Base-by-base conservation (phyloP, 805 yeast species). In the Saccharomyces eubayanus region DNA sequence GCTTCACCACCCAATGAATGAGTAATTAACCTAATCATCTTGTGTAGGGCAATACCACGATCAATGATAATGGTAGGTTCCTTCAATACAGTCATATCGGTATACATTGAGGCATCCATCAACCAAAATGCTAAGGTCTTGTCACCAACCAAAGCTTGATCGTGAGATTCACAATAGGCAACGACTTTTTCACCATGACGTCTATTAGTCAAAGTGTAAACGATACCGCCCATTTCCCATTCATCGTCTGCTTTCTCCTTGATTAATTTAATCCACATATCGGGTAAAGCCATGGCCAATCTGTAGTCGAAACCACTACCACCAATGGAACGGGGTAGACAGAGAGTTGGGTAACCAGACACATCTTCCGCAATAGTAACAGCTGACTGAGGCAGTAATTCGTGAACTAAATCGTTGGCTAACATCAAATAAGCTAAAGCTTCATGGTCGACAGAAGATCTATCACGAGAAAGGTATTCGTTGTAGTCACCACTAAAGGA, bases 71-170 rank as follows among this genome's bases (percentile, higher is more conserved):
- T 86, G 1, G 96, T 86, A 51, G 85, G 74, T 52, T 84, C 87
- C 1, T 89, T 74, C 47, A 91, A 65, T 1, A 77, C 77, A 14
- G 95, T 85, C 99, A 92, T 92, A 72, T 90, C 84, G 36, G 97
- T 92, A 71, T 92, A 92, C 98, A 92, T 91, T 60, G 91, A 96
- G 58, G 92, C 90, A 72, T 92, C 99, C 98, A 92, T 92, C 54
- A 92, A 77, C 99, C 99, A 94, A 67, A 92, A 92, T 0, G 98
- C 98, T 55, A 92, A 73, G 2, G 97, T 89, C 69, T 92, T 92
- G 69, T 92, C 99, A 51, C 99, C 99, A 24, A 92, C 99, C 53
- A 92, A 77, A 6, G 98, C 98, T 74, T 92, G 99, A 68, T 92
- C 99, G 67, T 92, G 99, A 14, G 95, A 85, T 72, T 92, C 99